Conservation (phyloP, 2,329 filamentous ascomycete species). For the Ophiostoma triangulosporum region DNA sequence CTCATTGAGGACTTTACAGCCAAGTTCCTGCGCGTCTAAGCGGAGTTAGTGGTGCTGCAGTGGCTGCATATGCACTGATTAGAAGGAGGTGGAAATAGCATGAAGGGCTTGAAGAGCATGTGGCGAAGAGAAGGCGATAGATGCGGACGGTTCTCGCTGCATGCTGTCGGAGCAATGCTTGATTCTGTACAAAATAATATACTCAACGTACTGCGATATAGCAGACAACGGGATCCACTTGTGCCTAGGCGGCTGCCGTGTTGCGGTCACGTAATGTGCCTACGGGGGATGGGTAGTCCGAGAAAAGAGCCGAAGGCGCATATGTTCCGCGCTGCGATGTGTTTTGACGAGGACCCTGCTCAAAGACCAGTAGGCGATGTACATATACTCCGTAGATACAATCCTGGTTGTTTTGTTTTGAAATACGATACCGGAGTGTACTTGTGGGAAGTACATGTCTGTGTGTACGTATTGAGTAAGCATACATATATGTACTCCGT, state of each 20-base stretch:
- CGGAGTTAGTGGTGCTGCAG: background rate
- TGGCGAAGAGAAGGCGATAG: background rate
- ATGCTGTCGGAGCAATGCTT: background rate
- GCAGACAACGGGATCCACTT: no score
- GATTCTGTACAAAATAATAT: constrained; percentile 1
- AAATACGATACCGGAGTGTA: background rate
- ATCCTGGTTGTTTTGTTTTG: background rate
- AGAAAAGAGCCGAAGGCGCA: no score
- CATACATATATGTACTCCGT: no score
- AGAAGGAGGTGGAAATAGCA: background rate
- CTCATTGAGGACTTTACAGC: constrained; percentile 79
- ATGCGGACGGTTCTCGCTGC: background rate
- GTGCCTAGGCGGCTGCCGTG: no score
- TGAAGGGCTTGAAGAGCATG: background rate
- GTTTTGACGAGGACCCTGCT: background rate
- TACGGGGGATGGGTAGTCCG: no score
- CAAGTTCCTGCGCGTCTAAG: constrained; percentile 64
- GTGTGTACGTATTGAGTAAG: no score
- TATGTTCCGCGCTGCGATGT: no score
- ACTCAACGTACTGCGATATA: background rate
- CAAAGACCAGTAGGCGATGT: background rate
- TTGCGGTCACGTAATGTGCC: no score
- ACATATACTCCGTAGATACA: background rate
- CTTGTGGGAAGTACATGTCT: no score
- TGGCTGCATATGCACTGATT: background rate